These are phyloP conservation scores for Panicum virgatum DNA, from an alignment of 202 grass and related monocot genomes.

Conservation along the genomic window DNA sequence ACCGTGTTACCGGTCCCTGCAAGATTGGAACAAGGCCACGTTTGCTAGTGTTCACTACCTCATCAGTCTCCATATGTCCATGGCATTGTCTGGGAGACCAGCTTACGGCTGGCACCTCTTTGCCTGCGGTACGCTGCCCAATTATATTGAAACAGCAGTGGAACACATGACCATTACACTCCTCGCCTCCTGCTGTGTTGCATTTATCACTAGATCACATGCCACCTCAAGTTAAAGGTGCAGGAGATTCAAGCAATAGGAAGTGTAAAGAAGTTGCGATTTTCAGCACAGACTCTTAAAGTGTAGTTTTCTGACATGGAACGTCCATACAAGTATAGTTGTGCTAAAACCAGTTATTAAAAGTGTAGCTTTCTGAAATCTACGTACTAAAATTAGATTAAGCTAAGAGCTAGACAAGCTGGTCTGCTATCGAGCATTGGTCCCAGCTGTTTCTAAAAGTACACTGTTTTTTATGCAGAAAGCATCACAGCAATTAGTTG, in stretches of 20 bases:
- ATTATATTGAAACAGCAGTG: constrained; percentile 34
- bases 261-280: not conserved
- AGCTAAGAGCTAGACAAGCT: too few relatives aligned
- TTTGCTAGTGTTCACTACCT: constrained; percentile 36
- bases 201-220: constrained; percentile 41
- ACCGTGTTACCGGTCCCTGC: constrained; percentile 29
- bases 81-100: constrained; percentile 36
- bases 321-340: not conserved
- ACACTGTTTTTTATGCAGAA: not conserved
- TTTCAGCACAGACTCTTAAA: not conserved
- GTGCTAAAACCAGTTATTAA: not conserved
- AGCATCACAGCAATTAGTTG: not conserved
- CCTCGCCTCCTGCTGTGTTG: constrained; percentile 7
- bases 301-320: not conserved
- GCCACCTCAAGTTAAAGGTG: not conserved
- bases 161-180: constrained; percentile 10
- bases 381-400: constrained; percentile 2
- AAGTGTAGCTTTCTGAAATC: not conserved
- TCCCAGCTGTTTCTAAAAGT: constrained; percentile 11
- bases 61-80: constrained; percentile 36
- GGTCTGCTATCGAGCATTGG: not conserved
- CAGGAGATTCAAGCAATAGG: not conserved
- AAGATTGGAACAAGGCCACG: constrained; percentile 38
- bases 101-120: constrained; percentile 35
- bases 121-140: constrained; percentile 7